phyloP scores from a whole-genome alignment of 495 filamentous ascomycete genomes.

The Penicillium soppii region DNA sequence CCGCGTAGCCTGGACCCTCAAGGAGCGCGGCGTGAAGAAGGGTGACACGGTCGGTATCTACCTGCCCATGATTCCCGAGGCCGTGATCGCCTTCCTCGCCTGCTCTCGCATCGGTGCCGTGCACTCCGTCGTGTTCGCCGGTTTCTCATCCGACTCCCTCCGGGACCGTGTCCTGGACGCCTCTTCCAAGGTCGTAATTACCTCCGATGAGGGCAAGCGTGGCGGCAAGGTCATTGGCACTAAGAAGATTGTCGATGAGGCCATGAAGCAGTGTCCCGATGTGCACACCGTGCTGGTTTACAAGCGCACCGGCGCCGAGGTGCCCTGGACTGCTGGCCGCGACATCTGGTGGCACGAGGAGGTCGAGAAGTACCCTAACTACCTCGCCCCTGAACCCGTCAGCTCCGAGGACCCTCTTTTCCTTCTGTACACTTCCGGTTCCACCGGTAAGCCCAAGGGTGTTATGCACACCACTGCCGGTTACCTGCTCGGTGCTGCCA shows the following conservation, averaged over 20 bases:
- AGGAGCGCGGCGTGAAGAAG: slow-evolving; percentile 94
- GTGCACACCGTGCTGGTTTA: slow-evolving; percentile 83
- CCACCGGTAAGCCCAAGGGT: slow-evolving; percentile 97
- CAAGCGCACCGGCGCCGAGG: slow-evolving; percentile 92
- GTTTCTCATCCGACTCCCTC: slow-evolving; percentile 95
- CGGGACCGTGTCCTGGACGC: slow-evolving; percentile 94
- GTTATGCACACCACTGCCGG: slow-evolving; percentile 97
- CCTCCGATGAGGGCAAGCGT: slow-evolving; percentile 94
- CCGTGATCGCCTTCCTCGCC: slow-evolving; percentile 85
- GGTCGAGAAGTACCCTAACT: slow-evolving; percentile 89
- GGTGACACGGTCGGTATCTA: slow-evolving; percentile 97
- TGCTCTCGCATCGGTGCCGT: slow-evolving; percentile 91
- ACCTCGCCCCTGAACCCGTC: slow-evolving; percentile 83
- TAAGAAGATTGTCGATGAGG: slow-evolving; percentile 99
- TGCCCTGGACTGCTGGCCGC: slow-evolving; percentile 84
- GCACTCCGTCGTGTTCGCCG: slow-evolving; percentile 98
- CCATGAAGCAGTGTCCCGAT: slow-evolving; percentile 93
- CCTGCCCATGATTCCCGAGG: slow-evolving; percentile 98
- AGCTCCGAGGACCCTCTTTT: slow-evolving; percentile 95
- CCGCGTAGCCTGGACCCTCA: slow-evolving; percentile 78
- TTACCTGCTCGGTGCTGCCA: slow-evolving; percentile 87
- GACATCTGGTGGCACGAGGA: slow-evolving; percentile 99
- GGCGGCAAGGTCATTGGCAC: slow-evolving; percentile 97
- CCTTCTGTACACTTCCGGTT: slow-evolving; percentile 96
- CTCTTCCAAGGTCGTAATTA: slow-evolving; percentile 88